Percentiles rank a stretch among this genome's conserved stretches.
Conservation (phyloP, 1,284 basidiomycete species). For the Cronartium ribicola region DNA sequence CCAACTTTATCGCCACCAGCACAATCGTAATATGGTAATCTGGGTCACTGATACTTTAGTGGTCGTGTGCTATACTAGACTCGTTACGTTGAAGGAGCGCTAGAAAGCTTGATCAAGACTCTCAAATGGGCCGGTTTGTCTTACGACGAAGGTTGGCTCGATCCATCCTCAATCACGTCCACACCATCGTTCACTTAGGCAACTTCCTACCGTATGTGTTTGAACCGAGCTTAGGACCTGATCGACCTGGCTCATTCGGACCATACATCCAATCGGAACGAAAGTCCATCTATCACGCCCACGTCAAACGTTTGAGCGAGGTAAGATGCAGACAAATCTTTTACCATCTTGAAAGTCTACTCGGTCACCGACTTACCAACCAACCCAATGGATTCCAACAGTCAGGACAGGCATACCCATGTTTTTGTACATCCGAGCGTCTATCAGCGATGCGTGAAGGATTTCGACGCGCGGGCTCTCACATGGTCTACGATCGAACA, state of each 20-base stretch:
- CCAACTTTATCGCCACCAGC: not conserved
- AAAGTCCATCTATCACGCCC: constrained; percentile 71
- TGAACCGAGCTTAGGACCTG: constrained; percentile 16
- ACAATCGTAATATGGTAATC: not conserved
- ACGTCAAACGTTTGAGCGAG: constrained; percentile 69
- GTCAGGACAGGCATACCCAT: constrained; percentile 85
- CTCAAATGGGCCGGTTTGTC: constrained; percentile 88
- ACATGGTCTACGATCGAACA: constrained; percentile 73
- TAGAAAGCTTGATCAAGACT: constrained; percentile 70
- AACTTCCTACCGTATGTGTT: constrained; percentile 1
- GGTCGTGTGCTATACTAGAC: constrained; percentile 56
- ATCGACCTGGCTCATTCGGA: constrained; percentile 43
- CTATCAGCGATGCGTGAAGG: constrained; percentile 65
- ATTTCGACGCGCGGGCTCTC: constrained; percentile 66
- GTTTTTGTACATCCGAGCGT: constrained; percentile 76
- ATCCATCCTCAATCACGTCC: constrained; percentile 49
- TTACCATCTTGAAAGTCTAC: not conserved
- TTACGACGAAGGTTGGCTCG: constrained; percentile 74
- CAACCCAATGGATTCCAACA: constrained; percentile 50
- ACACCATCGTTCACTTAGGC: constrained; percentile 11
- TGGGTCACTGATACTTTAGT: not conserved
- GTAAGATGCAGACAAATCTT: constrained; percentile 53
- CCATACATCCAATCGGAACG: constrained; percentile 69
- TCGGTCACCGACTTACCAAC: not conserved
- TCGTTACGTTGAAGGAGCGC: constrained; percentile 73